Conservation (phyloP, 495 filamentous ascomycete genomes). For the Talaromyces borbonicus region DNA sequence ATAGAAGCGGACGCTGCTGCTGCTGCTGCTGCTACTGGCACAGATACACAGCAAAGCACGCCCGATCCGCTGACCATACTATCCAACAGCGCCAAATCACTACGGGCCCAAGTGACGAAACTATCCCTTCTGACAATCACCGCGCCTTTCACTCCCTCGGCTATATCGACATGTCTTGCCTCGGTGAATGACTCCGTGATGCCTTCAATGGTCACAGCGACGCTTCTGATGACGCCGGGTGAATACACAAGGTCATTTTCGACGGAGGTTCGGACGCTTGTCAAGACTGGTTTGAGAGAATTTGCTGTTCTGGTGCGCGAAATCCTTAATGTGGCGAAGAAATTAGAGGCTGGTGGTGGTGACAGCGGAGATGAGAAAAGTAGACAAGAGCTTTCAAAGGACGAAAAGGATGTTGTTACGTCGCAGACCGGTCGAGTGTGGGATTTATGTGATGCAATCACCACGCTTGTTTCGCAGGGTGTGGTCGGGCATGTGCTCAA, state of each 20-base stretch:
- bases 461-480: constrained; percentile 51
- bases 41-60: constrained; percentile 14
- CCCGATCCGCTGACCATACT: constrained; percentile 51
- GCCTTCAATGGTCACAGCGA: constrained; percentile 59
- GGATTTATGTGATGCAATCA: constrained; percentile 62
- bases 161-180: constrained; percentile 54
- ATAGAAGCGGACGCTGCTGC: not conserved
- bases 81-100: constrained; percentile 50
- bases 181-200: constrained; percentile 56
- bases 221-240: constrained; percentile 48
- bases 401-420: constrained; percentile 30
- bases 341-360: constrained; percentile 11
- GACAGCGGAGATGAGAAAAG: constrained; percentile 19
- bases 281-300: constrained; percentile 28
- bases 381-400: constrained; percentile 16
- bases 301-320: constrained; percentile 26
- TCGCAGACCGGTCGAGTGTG: constrained; percentile 40
- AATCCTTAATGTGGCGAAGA: constrained; percentile 21
- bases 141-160: constrained; percentile 71
- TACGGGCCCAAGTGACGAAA: constrained; percentile 77
- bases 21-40: not conserved
- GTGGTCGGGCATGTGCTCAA: constrained; percentile 50
- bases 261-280: constrained; percentile 33
- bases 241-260: constrained; percentile 51
- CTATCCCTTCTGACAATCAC: constrained; percentile 77